These are phyloP conservation scores for Austropuccinia psidii DNA, from an alignment of 1,284 basidiomycete genomes.

Conservation along the genomic window DNA sequence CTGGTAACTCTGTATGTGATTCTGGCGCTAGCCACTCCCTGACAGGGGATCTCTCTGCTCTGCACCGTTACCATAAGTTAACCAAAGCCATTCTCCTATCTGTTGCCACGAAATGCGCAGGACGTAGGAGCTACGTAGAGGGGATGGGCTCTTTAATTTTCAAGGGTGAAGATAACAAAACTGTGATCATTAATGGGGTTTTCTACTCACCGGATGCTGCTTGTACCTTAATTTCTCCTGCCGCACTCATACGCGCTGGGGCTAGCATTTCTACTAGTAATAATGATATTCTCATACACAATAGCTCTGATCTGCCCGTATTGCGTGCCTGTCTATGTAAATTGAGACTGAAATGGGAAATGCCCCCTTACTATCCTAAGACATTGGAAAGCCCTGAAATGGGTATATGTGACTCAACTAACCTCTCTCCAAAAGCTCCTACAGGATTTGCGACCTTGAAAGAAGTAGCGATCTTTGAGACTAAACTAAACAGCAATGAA, in stretches of 20 bases:
- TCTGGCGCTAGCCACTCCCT: slow-evolving; percentile 19
- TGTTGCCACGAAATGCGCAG: background rate
- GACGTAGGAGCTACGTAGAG: background rate
- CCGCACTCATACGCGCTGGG: background rate
- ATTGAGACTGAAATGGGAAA: too few relatives aligned
- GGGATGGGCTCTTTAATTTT: background rate
- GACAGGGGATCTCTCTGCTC: background rate
- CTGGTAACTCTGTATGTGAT: background rate
- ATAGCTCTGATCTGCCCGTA: too few relatives aligned
- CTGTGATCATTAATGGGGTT: background rate
- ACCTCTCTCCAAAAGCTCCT: too few relatives aligned
- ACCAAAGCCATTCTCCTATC: background rate
- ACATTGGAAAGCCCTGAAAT: too few relatives aligned
- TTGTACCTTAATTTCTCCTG: background rate
- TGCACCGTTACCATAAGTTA: background rate
- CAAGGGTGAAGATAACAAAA: background rate
- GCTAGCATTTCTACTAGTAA: too few relatives aligned
- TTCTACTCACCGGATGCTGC: background rate
- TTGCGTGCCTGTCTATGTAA: too few relatives aligned
- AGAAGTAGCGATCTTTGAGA: too few relatives aligned
- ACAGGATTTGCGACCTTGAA: too few relatives aligned
- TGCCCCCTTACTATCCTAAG: too few relatives aligned
- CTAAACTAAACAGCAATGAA: too few relatives aligned
- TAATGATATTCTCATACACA: too few relatives aligned
- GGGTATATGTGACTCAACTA: too few relatives aligned